A percentile compares a stretch with the other conserved stretches of the same genome.
These are phyloP conservation scores for Pleurotus salmoneostramineus DNA, from an alignment of 768 basidiomycete genomes.

Conservation along the genomic window DNA sequence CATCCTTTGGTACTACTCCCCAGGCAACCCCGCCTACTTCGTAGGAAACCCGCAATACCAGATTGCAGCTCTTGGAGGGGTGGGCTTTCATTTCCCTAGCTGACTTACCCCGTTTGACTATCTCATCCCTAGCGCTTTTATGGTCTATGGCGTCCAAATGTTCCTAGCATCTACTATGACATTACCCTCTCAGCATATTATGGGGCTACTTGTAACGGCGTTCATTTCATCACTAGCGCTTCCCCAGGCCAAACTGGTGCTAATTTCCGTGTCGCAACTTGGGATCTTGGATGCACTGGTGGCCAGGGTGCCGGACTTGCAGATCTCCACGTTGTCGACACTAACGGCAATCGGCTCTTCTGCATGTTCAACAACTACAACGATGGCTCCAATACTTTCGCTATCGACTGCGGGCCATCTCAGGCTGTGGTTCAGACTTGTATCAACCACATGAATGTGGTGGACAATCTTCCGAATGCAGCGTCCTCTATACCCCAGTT, in stretches of 20 bases:
- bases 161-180: not conserved
- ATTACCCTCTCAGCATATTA: not conserved
- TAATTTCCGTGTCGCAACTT: not conserved
- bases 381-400: not conserved
- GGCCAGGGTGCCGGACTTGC: not conserved
- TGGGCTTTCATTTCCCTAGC: not conserved
- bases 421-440: not conserved
- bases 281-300: not conserved
- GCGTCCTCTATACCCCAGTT: not conserved
- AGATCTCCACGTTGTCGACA: not conserved
- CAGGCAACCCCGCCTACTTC: not conserved
- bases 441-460: not conserved
- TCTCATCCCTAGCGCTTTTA: not conserved
- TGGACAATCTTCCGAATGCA: not conserved
- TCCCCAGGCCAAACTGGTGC: not conserved
- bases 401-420: not conserved
- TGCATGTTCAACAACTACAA: constrained; percentile 3
- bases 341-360: not conserved
- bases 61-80: not conserved
- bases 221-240: not conserved
- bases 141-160: not conserved
- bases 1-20: not conserved
- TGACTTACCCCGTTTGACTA: too few species aligned
- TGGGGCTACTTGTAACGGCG: not conserved
- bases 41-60: not conserved